Percentiles rank a stretch among this genome's conserved stretches.
phyloP scores from a whole-genome alignment of 345 rosid genomes.

The Dimocarpus longan region DNA sequence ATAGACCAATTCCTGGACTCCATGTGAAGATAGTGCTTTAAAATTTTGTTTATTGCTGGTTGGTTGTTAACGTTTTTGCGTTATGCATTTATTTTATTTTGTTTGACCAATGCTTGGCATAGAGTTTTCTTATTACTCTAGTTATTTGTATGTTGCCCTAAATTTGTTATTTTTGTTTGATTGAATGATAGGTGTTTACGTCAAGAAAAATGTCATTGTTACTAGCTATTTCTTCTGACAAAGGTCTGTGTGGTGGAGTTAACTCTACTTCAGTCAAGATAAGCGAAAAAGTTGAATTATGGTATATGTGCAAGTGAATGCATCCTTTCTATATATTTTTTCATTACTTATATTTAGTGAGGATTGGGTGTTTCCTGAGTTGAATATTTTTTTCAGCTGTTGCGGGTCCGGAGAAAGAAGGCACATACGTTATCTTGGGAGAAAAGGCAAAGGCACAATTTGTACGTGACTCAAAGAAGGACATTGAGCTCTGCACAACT shows the following conservation, averaged over 20 bases:
- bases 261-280: slow-evolving; percentile 87
- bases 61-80: not conserved
- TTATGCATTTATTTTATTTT: not conserved
- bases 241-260: slow-evolving; percentile 99
- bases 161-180: slow-evolving; percentile 13
- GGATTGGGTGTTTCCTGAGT: too few relatives aligned
- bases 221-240: slow-evolving; percentile 91
- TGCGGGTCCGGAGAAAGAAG: too few relatives aligned
- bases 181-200: slow-evolving; percentile 58
- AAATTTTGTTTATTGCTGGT: not conserved
- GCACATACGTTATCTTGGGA: too few relatives aligned
- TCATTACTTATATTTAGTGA: too few relatives aligned
- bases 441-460: too few relatives aligned
- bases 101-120: not conserved
- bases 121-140: not conserved
- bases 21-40: not conserved
- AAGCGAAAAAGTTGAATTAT: slow-evolving; percentile 73
- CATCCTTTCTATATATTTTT: not conserved
- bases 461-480: too few relatives aligned
- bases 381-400: too few relatives aligned
- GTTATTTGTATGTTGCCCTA: not conserved
- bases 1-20: too few relatives aligned
- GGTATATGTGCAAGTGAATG: slow-evolving; percentile 79
- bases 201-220: slow-evolving; percentile 90
- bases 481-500: too few relatives aligned